Conservation (phyloP, 164 flowering plant genomes). For the Vitis labrusca region DNA sequence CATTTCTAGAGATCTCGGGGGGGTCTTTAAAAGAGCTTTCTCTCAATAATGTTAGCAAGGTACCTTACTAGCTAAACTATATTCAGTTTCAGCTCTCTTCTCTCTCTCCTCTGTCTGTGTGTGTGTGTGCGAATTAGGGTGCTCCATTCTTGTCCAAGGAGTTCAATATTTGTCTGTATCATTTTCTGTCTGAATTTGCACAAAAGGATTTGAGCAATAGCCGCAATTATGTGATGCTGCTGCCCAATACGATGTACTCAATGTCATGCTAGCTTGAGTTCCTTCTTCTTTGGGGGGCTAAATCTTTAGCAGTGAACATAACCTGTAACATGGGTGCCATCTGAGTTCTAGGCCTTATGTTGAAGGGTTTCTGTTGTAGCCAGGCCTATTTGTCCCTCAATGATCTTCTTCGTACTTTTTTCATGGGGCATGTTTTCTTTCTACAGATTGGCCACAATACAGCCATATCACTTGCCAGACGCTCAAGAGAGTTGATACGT, state of each 20-base stretch:
- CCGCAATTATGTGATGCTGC: no score
- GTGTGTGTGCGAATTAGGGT: background rate
- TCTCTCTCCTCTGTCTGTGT: background rate
- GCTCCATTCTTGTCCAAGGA: background rate
- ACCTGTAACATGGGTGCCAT: background rate
- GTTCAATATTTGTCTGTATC: no score
- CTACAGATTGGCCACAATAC: constrained; percentile 64
- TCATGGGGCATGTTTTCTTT: background rate
- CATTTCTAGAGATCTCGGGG: constrained; percentile 74
- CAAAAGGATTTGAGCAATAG: no score
- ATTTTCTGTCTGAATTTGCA: no score
- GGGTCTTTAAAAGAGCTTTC: constrained; percentile 60
- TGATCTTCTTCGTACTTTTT: background rate
- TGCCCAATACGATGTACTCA: no score
- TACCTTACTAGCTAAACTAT: constrained; percentile 15
- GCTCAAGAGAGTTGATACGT: constrained; percentile 41
- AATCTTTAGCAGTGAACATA: no score
- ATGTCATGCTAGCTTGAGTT: no score
- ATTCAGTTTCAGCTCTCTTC: background rate
- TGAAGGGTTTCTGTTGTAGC: background rate
- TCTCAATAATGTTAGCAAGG: constrained; percentile 66
- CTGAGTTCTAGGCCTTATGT: background rate
- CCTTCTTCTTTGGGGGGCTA: no score
- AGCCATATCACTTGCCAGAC: constrained; percentile 59
- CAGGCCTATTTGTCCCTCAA: background rate